Evolutionary conservation across 2,329 filamentous ascomycete species (phyloP), one percentile per base, ranked within the genome.

Genomic region (Fusarium subglutinans): DNA sequence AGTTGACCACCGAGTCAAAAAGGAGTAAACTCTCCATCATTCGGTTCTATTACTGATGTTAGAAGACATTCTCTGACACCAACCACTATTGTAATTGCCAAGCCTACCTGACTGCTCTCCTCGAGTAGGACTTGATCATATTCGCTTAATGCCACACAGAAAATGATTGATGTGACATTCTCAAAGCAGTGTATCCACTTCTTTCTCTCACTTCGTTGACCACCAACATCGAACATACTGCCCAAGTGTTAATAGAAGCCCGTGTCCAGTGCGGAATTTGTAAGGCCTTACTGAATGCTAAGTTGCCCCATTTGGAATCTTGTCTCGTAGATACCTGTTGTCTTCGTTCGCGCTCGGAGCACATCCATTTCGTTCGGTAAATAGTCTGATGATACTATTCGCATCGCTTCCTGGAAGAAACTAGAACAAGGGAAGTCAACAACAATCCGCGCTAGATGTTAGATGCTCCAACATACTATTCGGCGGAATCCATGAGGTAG

Each of bases 151-250:
- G 96, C 96, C 71, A 99, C 96, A 81, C 96, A 99, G 84, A 99
- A 99, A 77, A 99, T 99, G 83, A 99, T 99, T 8, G 96, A 98
- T 48, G 96, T 99, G 79, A 99, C 96, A 79, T 98, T 98, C 83
- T 99, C 96, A 83, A 99, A 99, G 86, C 96, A 99, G 85, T 99
- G 96, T 81, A 99, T 99, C 96, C 96, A 99, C 86, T 99, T 99
- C 87, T 99, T 99, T 72, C 96, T 90, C 84, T 99, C 96, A 83
- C 96, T 98, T 81, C 96, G 89, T 84, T 99, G 96, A 30, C 96
- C 96, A 72, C 96, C 96, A 9, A 99, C 96, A 82, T 99, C 96
- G 81, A 99, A 99, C 96, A 99, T 99, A 86, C 96, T 98, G 80
- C 35, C 30, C 60, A 47, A 18, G 43, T 6, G 70, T 81, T 51